Percentiles rank a stretch among this genome's conserved stretches.
phyloP scores from a whole-genome alignment of 2,329 filamentous ascomycete species.

The Elsinoe batatas region DNA sequence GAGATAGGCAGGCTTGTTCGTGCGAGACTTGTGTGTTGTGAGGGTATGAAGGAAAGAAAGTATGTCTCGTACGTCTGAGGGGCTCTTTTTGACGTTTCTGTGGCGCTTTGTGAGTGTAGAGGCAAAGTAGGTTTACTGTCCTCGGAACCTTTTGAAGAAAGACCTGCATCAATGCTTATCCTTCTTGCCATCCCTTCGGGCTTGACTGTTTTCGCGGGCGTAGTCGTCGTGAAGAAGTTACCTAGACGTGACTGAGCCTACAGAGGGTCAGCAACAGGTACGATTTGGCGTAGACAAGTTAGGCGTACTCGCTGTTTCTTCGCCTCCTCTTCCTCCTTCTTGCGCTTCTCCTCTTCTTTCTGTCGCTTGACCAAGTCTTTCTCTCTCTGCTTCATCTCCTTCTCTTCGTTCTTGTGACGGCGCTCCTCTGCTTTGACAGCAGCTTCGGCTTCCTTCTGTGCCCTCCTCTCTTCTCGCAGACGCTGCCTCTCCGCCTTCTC shows the following conservation, averaged over 20 bases:
- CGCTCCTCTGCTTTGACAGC: slow-evolving; percentile 26
- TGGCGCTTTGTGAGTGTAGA: background rate
- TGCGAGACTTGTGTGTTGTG: slow-evolving; percentile 63
- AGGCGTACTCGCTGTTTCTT: slow-evolving; percentile 33
- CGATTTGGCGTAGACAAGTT: background rate
- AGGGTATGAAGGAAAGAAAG: slow-evolving; percentile 75
- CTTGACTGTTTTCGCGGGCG: slow-evolving; percentile 20
- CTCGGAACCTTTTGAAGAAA: background rate
- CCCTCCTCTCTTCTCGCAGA: slow-evolving; percentile 23
- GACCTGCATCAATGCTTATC: background rate
- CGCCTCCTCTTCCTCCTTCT: slow-evolving; percentile 13
- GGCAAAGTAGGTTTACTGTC: background rate
- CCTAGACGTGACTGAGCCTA: slow-evolving; percentile 26
- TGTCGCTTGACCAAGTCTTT: slow-evolving; percentile 40
- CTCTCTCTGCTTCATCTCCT: slow-evolving; percentile 33
- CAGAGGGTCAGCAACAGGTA: background rate
- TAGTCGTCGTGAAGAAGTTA: slow-evolving; percentile 21
- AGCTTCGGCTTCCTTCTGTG: slow-evolving; percentile 20
- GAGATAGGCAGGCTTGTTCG: slow-evolving; percentile 22
- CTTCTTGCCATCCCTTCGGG: background rate
- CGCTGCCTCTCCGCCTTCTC: slow-evolving; percentile 32
- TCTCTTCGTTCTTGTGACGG: slow-evolving; percentile 33
- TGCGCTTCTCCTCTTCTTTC: slow-evolving; percentile 30
- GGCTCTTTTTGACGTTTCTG: slow-evolving; percentile 13
- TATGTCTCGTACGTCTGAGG: slow-evolving; percentile 44